These are phyloP conservation scores for Rhizopus arrhizus DNA, from an alignment of 371 early-diverging fungal genomes.

Conservation along the genomic window DNA sequence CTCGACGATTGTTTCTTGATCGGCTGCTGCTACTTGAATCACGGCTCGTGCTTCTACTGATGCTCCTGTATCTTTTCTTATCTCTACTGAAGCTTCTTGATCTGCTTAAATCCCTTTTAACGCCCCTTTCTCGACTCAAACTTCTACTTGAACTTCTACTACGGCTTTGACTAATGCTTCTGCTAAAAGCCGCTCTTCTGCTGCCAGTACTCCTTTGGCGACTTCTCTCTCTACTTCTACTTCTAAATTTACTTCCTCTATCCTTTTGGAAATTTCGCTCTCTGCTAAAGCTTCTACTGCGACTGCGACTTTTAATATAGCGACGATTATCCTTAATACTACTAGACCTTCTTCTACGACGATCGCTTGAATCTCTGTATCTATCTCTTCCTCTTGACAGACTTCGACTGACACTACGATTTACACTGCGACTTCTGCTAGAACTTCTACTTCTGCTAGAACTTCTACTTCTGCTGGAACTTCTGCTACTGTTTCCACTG, in stretches of 20 bases:
- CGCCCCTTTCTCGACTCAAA: neutral
- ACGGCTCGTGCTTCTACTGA: neutral
- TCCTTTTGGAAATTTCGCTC: too few species aligned
- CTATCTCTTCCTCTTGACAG: neutral
- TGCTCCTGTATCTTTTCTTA: neutral
- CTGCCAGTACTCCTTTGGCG: neutral
- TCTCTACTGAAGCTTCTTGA: neutral
- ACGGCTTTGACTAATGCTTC: neutral
- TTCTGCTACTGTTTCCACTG: slow-evolving; percentile 10
- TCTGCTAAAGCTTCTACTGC: neutral
- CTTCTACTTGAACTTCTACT: neutral
- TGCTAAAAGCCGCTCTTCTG: neutral
- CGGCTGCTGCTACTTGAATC: neutral
- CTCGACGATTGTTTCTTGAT: neutral
- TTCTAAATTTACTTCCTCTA: neutral
- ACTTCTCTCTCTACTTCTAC: neutral
- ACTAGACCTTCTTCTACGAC: neutral
- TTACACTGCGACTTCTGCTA: neutral
- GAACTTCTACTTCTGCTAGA: slow-evolving; percentile 1
- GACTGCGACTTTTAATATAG: neutral
- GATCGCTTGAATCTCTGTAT: neutral
- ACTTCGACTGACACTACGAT: slow-evolving; percentile 3
- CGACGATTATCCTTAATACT: neutral
- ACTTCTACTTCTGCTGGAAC: neutral
- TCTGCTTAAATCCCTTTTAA: neutral